A percentile compares a stretch with the other conserved stretches of the same genome.
phyloP scores from a whole-genome alignment of 1,139 yeast genomes.

The Lodderomyces elongisporus region DNA sequence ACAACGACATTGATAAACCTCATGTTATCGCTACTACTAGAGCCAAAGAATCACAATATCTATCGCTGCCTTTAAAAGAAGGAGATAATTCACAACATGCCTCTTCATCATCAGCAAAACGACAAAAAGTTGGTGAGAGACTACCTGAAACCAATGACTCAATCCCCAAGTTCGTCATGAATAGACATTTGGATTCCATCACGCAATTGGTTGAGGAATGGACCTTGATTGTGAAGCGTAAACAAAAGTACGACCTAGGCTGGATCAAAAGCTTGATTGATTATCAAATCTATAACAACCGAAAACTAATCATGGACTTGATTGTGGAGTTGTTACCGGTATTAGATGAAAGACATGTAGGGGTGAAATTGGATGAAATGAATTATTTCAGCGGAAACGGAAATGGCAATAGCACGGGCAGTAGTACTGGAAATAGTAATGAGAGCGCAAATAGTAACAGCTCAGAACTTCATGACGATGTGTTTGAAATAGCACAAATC shows the following conservation, averaged over 20 bases:
- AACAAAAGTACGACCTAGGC: conserved; percentile 10
- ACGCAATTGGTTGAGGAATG: conserved; percentile 15
- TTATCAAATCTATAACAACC: conserved; percentile 9
- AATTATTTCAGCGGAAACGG: conserved; percentile 7
- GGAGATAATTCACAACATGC: too few species aligned
- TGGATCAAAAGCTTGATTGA: conserved; percentile 13
- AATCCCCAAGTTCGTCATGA: conserved; percentile 13
- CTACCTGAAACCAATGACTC: conserved; percentile 9
- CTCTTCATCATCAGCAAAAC: too few species aligned
- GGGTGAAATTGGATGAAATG: conserved; percentile 5
- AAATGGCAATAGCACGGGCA: neutral
- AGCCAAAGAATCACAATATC: too few species aligned
- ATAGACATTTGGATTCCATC: conserved; percentile 10
- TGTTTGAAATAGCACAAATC: conserved; percentile 11
- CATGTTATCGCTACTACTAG: neutral
- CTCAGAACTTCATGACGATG: too few species aligned
- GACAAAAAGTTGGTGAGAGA: neutral
- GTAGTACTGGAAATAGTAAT: neutral
- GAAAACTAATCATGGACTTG: conserved; percentile 12
- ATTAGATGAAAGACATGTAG: conserved; percentile 5
- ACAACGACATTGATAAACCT: conserved; percentile 26
- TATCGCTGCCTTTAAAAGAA: too few species aligned
- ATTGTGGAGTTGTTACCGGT: conserved; percentile 11
- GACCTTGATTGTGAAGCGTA: conserved; percentile 10
- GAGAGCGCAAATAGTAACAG: too few species aligned